Conservation (phyloP, 441 rosid species). For the Cnidoscolus chayamansa region DNA sequence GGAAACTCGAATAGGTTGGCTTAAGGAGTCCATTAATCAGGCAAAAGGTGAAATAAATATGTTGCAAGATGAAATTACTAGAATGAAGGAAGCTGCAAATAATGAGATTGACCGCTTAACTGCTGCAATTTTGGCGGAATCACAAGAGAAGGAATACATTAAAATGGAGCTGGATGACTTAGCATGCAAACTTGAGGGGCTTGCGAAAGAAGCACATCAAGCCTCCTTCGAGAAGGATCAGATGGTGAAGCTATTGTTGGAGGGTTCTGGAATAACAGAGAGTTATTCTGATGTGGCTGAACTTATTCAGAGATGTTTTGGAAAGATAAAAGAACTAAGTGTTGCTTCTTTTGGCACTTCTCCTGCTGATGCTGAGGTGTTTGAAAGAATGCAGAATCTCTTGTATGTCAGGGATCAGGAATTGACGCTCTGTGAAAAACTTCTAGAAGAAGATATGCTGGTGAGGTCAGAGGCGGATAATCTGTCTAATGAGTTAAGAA, state of each 20-base stretch:
- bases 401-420: constrained; percentile 67
- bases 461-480: constrained; percentile 42
- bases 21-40: constrained; percentile 54
- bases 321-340: constrained; percentile 48
- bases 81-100: constrained; percentile 40
- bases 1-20: constrained; percentile 64
- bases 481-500: constrained; percentile 39
- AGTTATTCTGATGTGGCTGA: constrained; percentile 37
- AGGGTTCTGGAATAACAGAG: constrained; percentile 51
- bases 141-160: constrained; percentile 62
- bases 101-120: constrained; percentile 53
- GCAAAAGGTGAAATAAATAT: constrained; percentile 48
- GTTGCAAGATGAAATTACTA: constrained; percentile 49
- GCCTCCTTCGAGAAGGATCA: constrained; percentile 57
- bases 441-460: constrained; percentile 60
- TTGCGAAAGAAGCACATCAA: constrained; percentile 42
- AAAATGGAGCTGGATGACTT: constrained; percentile 47
- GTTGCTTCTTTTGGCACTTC: constrained; percentile 36
- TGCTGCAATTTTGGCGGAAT: constrained; percentile 50
- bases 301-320: constrained; percentile 55
- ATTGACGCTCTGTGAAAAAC: constrained; percentile 52
- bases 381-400: constrained; percentile 61
- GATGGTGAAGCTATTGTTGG: constrained; percentile 48
- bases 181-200: constrained; percentile 37
- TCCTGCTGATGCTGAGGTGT: constrained; percentile 34